phyloP scores from a whole-genome alignment of 768 basidiomycete genomes.

The Mycena crocata region DNA sequence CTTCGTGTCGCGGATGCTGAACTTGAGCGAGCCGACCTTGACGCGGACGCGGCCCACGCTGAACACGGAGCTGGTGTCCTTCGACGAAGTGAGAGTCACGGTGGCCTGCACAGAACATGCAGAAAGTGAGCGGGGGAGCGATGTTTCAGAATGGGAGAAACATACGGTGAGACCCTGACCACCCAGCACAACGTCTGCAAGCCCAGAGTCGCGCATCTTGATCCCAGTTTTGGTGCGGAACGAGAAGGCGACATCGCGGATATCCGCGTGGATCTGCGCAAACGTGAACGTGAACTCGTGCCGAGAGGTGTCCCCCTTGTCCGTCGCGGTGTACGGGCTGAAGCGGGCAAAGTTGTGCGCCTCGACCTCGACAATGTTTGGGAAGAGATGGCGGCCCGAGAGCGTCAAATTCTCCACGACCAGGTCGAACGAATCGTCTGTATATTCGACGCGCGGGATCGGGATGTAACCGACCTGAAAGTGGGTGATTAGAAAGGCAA shows the following conservation, averaged over 20 bases:
- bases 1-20: conserved; percentile 90
- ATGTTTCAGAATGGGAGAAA: not conserved
- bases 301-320: conserved; percentile 63
- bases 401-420: conserved; percentile 95
- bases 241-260: conserved; percentile 93
- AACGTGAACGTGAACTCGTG: conserved; percentile 84
- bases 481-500: not conserved
- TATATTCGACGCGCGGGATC: conserved; percentile 95
- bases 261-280: conserved; percentile 91
- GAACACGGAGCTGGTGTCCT: conserved; percentile 78
- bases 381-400: conserved; percentile 90
- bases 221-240: conserved; percentile 88
- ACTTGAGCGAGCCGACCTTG: conserved; percentile 89
- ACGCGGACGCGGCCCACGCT: conserved; percentile 78
- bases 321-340: conserved; percentile 47
- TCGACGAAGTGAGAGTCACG: conserved; percentile 65
- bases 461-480: conserved; percentile 80
- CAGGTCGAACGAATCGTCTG: conserved; percentile 87
- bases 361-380: conserved; percentile 78
- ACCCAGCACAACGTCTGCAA: conserved; percentile 87
- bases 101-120: conserved; percentile 59
- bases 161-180: conserved; percentile 67
- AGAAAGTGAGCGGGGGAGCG: too few relatives aligned
- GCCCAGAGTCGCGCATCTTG: conserved; percentile 82
- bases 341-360: conserved; percentile 88